Percentiles rank a stretch among this genome's conserved stretches.
These are phyloP conservation scores for Ophiosphaerella korrae DNA, from an alignment of 2,329 filamentous ascomycete genomes.

Conservation along the genomic window DNA sequence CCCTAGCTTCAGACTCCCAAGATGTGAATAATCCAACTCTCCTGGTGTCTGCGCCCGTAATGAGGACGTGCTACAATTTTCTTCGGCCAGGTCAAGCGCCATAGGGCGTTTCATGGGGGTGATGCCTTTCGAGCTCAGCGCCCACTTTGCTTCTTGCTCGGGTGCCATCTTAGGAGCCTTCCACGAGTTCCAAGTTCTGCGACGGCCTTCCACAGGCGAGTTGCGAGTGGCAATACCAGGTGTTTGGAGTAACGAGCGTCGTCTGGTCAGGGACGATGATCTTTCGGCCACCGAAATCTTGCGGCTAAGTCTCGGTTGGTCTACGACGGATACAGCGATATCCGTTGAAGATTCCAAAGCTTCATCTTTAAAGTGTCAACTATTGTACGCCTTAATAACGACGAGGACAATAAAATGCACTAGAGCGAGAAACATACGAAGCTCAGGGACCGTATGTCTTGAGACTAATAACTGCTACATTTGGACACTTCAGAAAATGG, in stretches of 20 bases:
- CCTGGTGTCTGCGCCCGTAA: constrained; percentile 47
- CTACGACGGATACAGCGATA: background rate
- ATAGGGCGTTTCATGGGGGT: constrained; percentile 28
- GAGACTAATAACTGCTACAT: background rate
- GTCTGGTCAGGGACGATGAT: constrained; percentile 41
- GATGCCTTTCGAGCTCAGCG: constrained; percentile 12
- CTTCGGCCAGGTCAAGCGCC: constrained; percentile 27
- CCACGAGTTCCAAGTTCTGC: constrained; percentile 43
- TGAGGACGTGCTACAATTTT: constrained; percentile 24
- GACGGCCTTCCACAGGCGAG: constrained; percentile 38
- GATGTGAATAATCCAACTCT: constrained; percentile 50
- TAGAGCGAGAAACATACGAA: background rate
- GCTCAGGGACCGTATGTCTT: background rate
- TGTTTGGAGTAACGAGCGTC: constrained; percentile 47
- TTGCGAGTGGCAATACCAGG: constrained; percentile 48
- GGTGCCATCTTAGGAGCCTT: constrained; percentile 29
- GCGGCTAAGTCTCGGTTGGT: constrained; percentile 25
- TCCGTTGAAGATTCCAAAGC: constrained; percentile 32
- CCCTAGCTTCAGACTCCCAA: constrained; percentile 50
- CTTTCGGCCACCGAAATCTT: constrained; percentile 26
- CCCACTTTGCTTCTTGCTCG: constrained; percentile 42
- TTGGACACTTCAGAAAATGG: background rate
- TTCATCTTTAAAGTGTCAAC: constrained; percentile 32
- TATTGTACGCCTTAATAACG: background rate
- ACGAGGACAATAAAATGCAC: background rate